Evolutionary conservation across 2,329 filamentous ascomycete genomes (phyloP).

Genomic region (Botryotinia globosa): DNA sequence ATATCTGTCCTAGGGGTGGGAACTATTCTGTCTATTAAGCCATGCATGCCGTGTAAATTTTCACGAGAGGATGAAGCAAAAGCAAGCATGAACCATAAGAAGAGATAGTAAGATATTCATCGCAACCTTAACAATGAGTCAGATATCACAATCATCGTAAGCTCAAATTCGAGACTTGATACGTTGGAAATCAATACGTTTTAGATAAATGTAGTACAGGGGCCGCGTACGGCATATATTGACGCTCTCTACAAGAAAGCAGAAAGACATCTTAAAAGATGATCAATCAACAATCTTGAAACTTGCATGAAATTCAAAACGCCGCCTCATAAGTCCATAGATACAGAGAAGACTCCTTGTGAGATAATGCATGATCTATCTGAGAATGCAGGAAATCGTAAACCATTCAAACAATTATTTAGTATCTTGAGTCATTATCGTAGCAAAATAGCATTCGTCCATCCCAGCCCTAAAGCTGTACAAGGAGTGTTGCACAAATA

Average conservation of each 20-base stretch:
- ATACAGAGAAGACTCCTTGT: neutral
- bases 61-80: neutral
- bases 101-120: neutral
- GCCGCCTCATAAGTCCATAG: neutral
- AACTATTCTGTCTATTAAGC: neutral
- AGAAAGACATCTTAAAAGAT: neutral
- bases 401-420: constrained; percentile 1
- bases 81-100: too few species aligned
- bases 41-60: neutral
- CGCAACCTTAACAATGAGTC: neutral
- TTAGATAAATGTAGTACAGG: neutral
- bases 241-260: neutral
- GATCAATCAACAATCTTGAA: neutral
- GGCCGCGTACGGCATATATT: neutral
- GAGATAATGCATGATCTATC: neutral
- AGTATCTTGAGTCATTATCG: constrained; percentile 7
- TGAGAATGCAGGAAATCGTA: neutral
- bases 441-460: constrained; percentile 1
- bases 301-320: constrained; percentile 3
- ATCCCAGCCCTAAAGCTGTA: neutral
- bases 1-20: neutral
- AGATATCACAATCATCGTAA: neutral
- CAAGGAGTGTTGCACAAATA: neutral
- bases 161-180: neutral
- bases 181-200: neutral